Conservation (phyloP, 257 asterid species). For the Capsicum pubescens region DNA sequence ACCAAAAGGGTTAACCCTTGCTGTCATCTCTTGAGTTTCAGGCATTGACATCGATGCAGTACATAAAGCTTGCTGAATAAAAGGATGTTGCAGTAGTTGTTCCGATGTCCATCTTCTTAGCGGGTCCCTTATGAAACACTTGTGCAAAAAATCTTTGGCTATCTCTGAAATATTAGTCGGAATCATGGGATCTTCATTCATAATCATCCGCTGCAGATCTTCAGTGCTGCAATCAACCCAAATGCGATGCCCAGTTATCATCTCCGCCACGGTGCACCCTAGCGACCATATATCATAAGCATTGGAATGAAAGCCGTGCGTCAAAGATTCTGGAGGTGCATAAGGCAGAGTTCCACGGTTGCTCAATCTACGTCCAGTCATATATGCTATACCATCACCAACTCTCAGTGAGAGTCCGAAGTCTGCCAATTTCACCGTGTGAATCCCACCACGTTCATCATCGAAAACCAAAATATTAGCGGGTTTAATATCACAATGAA, state of each 20-base stretch:
- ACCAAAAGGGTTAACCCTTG: background rate
- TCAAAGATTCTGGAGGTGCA: conserved; percentile 20
- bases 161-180: background rate
- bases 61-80: conserved; percentile 4
- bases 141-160: background rate
- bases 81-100: conserved; percentile 28
- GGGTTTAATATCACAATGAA: conserved; percentile 30
- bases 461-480: conserved; percentile 27
- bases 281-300: conserved; percentile 29
- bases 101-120: conserved; percentile 26
- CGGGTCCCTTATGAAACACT: conserved; percentile 15
- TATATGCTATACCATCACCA: background rate
- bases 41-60: background rate
- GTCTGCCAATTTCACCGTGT: conserved; percentile 28
- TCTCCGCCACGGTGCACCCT: conserved; percentile 30
- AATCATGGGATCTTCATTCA: background rate
- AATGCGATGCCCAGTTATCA: background rate
- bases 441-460: background rate
- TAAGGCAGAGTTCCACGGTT: background rate
- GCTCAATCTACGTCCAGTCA: background rate
- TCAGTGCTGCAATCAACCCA: background rate
- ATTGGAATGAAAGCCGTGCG: background rate
- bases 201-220: background rate
- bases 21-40: no score
- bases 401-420: conserved; percentile 20